Conservation (phyloP, 1,284 basidiomycete genomes). For the Cryptococcus sp. region DNA sequence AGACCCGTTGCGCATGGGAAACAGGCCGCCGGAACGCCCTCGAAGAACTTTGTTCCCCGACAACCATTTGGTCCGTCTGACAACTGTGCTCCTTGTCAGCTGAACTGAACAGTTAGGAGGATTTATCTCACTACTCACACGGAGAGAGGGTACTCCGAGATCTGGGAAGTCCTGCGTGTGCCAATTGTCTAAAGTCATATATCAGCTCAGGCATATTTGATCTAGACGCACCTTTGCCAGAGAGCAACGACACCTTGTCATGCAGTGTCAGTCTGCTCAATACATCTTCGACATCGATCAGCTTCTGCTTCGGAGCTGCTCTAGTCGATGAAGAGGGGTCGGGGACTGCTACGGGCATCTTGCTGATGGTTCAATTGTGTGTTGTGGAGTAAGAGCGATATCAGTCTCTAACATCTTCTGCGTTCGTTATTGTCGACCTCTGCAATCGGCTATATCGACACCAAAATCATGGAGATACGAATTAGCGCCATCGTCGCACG, state of each 20-base stretch:
- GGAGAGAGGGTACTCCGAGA: constrained; percentile 4
- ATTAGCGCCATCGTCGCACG: too few relatives aligned
- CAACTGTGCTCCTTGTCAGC: not conserved
- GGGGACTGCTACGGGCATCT: constrained; percentile 9
- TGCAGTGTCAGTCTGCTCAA: constrained; percentile 21
- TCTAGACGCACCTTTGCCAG: constrained; percentile 20
- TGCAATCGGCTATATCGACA: too few relatives aligned
- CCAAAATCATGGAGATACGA: too few relatives aligned
- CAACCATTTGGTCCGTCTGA: constrained; percentile 12
- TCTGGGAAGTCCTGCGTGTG: constrained; percentile 8
- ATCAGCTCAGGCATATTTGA: not conserved
- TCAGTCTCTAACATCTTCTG: too few relatives aligned
- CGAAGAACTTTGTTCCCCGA: constrained; percentile 12
- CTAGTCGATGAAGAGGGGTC: not conserved
- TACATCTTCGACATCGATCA: constrained; percentile 13
- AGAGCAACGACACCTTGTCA: constrained; percentile 39
- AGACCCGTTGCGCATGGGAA: constrained; percentile 64
- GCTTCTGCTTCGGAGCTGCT: not conserved
- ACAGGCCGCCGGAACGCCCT: constrained; percentile 25
- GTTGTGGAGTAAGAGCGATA: too few relatives aligned
- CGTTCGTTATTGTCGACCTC: too few relatives aligned
- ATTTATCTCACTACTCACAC: not conserved
- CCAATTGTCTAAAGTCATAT: constrained; percentile 7
- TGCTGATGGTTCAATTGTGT: too few relatives aligned
- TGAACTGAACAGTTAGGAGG: not conserved